Base-by-base conservation (phyloP, 139 green algal genomes). In the Monoraphidium neglectum region DNA sequence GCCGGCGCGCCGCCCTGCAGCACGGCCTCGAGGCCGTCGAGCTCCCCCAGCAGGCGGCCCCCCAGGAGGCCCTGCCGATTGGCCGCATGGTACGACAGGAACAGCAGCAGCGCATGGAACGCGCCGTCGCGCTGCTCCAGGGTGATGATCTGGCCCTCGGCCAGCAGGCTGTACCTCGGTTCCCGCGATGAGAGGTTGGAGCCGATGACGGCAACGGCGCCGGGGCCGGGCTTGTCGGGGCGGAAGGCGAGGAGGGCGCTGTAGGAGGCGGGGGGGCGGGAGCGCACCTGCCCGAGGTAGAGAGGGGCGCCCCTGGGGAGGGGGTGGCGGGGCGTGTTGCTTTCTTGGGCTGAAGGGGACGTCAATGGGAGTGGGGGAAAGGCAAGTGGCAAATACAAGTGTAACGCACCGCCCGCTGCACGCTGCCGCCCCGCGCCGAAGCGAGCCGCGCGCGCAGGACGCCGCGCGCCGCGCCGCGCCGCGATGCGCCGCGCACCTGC, bases 241-340 rank as follows among this genome's bases (percentile, higher is more conserved):
- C 87, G 81, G 76, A 84, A 84, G 23, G 88, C 70, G 30, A 96
- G 76, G 21, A 96, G 76, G 12, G 89, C 91, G 30, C 64, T 81
- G 69, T 88, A 93, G 16, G 77, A 59, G n/a, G 71, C 74, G 1
- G 86, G 73, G 3, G 82, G 83, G 28, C 87, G 82, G 28, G 64
- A 46, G 16, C 80, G 81, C 21, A 96, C 67, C 10, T 74, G 70
- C 36, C 90, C 91, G 1, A 93, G 57, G 66, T 87, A 92, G 28
- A 95, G 78, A 13, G 87, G 84, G 56, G 80, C 82, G 49, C 77
- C 84, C 43, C 70, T 63, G 33, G 36, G n/a, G n/a, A n/a, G n/a
- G n/a, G 43, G 43, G 43, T 51, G 8, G 8, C 43, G 43, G 43
- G 43, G 8, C 8, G 43, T 51, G 8, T 51, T 51, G 43, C 12